Evolutionary conservation across 1,284 basidiomycete genomes (phyloP).

Genomic region (Pseudomicrostroma phylloplanum): DNA sequence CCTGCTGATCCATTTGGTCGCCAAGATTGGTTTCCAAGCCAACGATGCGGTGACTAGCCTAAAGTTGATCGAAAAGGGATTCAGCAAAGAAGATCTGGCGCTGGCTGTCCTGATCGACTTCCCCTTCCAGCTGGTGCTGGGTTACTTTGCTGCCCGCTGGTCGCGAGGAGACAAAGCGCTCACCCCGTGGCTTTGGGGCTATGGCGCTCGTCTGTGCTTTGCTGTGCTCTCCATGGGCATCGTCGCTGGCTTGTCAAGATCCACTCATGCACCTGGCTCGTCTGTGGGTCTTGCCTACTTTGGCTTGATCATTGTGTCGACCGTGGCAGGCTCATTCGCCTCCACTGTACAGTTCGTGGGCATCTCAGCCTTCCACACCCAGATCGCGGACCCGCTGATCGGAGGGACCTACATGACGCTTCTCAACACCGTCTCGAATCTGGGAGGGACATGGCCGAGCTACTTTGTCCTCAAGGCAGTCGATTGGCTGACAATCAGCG

Average conservation of each 20-base stretch:
- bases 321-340: slow-evolving; percentile 76
- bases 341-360: slow-evolving; percentile 98
- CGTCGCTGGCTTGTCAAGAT: slow-evolving; percentile 69
- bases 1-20: slow-evolving; percentile 78
- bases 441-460: slow-evolving; percentile 96
- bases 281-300: slow-evolving; percentile 66
- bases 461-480: slow-evolving; percentile 74
- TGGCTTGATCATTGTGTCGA: slow-evolving; percentile 67
- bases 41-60: slow-evolving; percentile 87
- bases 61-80: slow-evolving; percentile 94
- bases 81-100: slow-evolving; percentile 90
- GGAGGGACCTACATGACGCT: slow-evolving; percentile 65
- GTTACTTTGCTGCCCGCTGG: slow-evolving; percentile 94
- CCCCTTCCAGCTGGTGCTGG: slow-evolving; percentile 91
- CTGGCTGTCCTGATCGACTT: slow-evolving; percentile 93
- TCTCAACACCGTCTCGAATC: slow-evolving; percentile 90
- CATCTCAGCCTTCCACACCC: slow-evolving; percentile 94
- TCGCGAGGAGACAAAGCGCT: slow-evolving; percentile 51
- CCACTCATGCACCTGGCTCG: slow-evolving; percentile 48
- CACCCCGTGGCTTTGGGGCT: slow-evolving; percentile 73
- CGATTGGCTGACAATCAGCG: slow-evolving; percentile 40
- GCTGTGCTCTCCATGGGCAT: slow-evolving; percentile 65
- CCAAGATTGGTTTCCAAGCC: slow-evolving; percentile 92
- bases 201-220: slow-evolving; percentile 77
- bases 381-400: slow-evolving; percentile 91